Base-by-base conservation (phyloP, 2,329 filamentous ascomycete species). In the Arachnomyces sp. region DNA sequence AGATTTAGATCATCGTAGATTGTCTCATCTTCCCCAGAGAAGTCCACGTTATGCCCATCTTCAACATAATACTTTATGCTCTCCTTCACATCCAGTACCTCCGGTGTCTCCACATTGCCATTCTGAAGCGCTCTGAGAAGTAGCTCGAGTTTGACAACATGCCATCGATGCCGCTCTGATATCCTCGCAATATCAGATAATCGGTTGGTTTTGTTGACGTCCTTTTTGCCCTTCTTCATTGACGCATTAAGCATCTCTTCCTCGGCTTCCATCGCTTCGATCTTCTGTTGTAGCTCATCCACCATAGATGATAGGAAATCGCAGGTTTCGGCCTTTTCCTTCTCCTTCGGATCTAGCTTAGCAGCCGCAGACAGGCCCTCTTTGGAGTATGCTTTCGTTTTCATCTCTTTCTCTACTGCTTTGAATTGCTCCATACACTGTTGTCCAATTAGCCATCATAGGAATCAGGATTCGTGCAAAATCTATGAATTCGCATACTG, bases 361-460 rank as follows among this genome's bases (percentile, higher is more conserved):
- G 87, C 82, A 17, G 88, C 87, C 38, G 90, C 86, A 48, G 86
- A 92, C 50, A 98, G 71, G 33, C 92, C 92, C 67, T 96, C 92
- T 73, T 98, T 96, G 47, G 92, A 96, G 68, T 95, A 98, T 46
- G 92, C 92, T 67, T 98, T 98, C 42, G 92, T 98, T 74, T 98
- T 98, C 92, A 98, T 96, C 58, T 95, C 92, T 73, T 98, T 98
- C 67, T 98, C 92, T 39, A 98, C 92, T n/a, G 89, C 90, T 72
- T 98, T 98, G 78, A 98, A 98, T 57, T 87, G 88, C 69, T 98
- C 92, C 92, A 98, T 98, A 68, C 63, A 68, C 61, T 69, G 50
- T 38, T 36, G 38, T 55, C 39, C 40, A 37, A 38, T 31, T 37
- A 39, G 43, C 37, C 37, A 53, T 44, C 41, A 17, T 17, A 43